Conservation (phyloP, 2,329 filamentous ascomycete species). For the Dendrostoma leiphaemia region DNA sequence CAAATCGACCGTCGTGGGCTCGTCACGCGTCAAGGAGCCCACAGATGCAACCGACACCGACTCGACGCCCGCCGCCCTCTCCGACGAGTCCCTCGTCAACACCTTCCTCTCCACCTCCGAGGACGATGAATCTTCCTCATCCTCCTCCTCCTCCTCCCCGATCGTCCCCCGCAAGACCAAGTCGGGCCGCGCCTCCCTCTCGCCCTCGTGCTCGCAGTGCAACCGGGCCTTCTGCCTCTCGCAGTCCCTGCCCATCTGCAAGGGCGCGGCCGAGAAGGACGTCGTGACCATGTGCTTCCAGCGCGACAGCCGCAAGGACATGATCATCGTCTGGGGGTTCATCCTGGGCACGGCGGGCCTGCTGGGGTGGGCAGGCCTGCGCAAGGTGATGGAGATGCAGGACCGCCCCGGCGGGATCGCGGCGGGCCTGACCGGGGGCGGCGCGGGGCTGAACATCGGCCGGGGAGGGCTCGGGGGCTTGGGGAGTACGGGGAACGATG, state of each 20-base stretch:
- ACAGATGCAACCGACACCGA: slow-evolving; percentile 19
- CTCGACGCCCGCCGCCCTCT: slow-evolving; percentile 20
- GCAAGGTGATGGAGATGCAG: slow-evolving; percentile 44
- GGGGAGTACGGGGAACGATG: slow-evolving; percentile 1
- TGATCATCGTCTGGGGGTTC: slow-evolving; percentile 65
- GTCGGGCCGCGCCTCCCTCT: slow-evolving; percentile 34
- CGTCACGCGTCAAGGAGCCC: slow-evolving; percentile 25
- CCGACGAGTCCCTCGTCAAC: slow-evolving; percentile 7
- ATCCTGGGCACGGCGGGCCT: slow-evolving; percentile 57
- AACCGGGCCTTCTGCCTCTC: slow-evolving; percentile 64
- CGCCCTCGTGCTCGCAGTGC: slow-evolving; percentile 55
- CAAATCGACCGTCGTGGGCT: slow-evolving; percentile 45
- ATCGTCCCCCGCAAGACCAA: slow-evolving; percentile 14
- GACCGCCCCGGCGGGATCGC: slow-evolving; percentile 23
- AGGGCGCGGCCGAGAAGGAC: slow-evolving; percentile 59
- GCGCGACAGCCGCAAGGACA: slow-evolving; percentile 65
- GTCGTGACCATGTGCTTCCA: slow-evolving; percentile 64
- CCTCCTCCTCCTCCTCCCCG: not conserved
- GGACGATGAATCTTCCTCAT: slow-evolving; percentile 22
- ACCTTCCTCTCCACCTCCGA: not conserved
- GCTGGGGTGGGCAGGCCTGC: slow-evolving; percentile 58
- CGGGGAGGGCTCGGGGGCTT: not conserved
- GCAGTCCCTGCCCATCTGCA: slow-evolving; percentile 61
- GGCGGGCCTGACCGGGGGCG: slow-evolving; percentile 13
- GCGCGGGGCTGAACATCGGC: slow-evolving; percentile 3